Base-by-base conservation (phyloP, 495 filamentous ascomycete species). In the Hypoxylon subgilvum region DNA sequence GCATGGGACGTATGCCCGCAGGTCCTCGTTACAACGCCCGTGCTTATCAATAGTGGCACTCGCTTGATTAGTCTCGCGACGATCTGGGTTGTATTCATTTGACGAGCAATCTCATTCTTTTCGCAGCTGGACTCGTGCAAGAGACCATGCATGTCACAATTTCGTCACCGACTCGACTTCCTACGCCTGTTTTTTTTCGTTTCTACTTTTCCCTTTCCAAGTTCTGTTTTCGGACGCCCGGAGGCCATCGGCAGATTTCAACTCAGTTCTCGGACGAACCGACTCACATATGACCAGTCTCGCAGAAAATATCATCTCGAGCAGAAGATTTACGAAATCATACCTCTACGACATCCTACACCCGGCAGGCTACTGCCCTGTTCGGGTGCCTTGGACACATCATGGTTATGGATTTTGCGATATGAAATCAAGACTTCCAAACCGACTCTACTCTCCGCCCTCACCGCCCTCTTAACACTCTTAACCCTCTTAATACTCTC, bases 371-470 rank as follows among this genome's bases (percentile, higher is more conserved):
- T 79, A 76, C 76, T 72, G 76, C 75, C 65, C 73, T 68, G 56
- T 68, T 67, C 69, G 72, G 72, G 77, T 71, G 80, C 72, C 72
- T 84, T 82, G 81, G 80, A 83, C 76, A 83, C 72, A 76, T 78
- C 72, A 82, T 82, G 73, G 61, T 82, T 82, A 82, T 70, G 72
- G 71, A 73, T 79, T 80, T 80, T 82, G 79, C 77, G 69, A 81
- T 78, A 79, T 76, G 66, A 59, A 39, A 49, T 57, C 61, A 58
- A 57, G 40, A 32, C 61, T 63, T 58, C 42, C 34, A 53, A 55
- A 46, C 46, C 36, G 47, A n/a, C n/a, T n/a, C n/a, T n/a, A n/a
- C n/a, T n/a, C n/a, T n/a, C n/a, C n/a, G n/a, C n/a, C n/a, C n/a
- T n/a, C n/a, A n/a, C n/a, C n/a, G n/a, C n/a, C n/a, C n/a, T n/a